A percentile compares a stretch with the other conserved stretches of the same genome.
These are phyloP conservation scores for Aureobasidium sp. DNA, from an alignment of 2,329 filamentous ascomycete species.

Conservation along the genomic window DNA sequence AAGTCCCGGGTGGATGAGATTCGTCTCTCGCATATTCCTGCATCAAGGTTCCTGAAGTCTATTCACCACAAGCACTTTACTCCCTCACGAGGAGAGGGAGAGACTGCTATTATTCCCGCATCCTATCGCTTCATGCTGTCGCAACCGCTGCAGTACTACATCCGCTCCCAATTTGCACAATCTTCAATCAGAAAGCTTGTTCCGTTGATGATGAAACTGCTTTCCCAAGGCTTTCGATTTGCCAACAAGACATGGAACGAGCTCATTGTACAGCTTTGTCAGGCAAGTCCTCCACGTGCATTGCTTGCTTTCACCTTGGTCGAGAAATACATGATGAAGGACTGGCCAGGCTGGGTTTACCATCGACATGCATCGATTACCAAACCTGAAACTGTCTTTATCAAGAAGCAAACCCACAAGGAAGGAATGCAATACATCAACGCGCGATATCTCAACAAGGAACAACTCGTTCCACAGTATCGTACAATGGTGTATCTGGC, in stretches of 20 bases:
- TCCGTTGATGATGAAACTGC: conserved; percentile 36
- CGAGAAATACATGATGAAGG: conserved; percentile 68
- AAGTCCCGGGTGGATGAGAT: conserved; percentile 43
- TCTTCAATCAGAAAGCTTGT: conserved; percentile 31
- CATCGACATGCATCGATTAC: conserved; percentile 11
- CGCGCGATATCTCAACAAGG: conserved; percentile 19
- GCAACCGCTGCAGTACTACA: conserved; percentile 41
- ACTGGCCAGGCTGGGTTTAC: conserved; percentile 64
- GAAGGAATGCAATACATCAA: conserved; percentile 23
- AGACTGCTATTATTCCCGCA: conserved; percentile 14
- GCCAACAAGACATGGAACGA: conserved; percentile 75
- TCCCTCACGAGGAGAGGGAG: background rate
- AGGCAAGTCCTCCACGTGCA: conserved; percentile 34
- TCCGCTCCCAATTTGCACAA: conserved; percentile 44
- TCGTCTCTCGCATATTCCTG: background rate
- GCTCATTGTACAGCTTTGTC: conserved; percentile 60
- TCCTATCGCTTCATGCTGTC: conserved; percentile 42
- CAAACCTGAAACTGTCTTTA: conserved; percentile 19
- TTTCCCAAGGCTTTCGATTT: conserved; percentile 60
- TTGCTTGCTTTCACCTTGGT: conserved; percentile 64
- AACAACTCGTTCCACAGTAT: conserved; percentile 32
- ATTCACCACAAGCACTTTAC: background rate
- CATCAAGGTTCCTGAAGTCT: background rate
- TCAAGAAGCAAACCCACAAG: conserved; percentile 19
- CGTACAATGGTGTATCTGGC: conserved; percentile 35